Evolutionary conservation across 2,329 filamentous ascomycete species (phyloP).

Genomic region (Hysterium pulicare): DNA sequence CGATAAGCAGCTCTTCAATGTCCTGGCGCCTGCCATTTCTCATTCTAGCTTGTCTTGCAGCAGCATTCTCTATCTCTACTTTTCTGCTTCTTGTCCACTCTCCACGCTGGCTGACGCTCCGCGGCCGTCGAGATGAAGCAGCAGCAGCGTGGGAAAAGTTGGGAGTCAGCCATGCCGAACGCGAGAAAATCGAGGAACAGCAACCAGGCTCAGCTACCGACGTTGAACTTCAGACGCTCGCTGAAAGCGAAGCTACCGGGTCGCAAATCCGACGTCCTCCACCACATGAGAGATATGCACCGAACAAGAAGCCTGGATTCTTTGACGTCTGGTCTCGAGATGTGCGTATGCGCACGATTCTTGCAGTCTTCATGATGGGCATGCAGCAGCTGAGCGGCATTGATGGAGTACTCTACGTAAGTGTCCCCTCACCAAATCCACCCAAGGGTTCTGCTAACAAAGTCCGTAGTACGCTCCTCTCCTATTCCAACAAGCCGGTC

Average conservation of each 20-base stretch:
- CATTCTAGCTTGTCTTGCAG: conserved; percentile 37
- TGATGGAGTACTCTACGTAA: conserved; percentile 59
- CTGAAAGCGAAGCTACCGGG: conserved; percentile 19
- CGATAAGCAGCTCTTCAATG: conserved; percentile 42
- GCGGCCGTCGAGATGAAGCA: conserved; percentile 49
- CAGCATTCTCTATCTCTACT: conserved; percentile 38
- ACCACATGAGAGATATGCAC: not conserved
- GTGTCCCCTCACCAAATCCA: conserved; percentile 16
- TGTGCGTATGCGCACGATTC: conserved; percentile 43
- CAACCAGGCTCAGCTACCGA: conserved; percentile 19
- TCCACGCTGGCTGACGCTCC: conserved; percentile 55
- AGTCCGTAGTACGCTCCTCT: conserved; percentile 58
- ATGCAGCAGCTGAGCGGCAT: conserved; percentile 62
- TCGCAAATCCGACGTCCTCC: not conserved
- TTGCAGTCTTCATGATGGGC: conserved; percentile 57
- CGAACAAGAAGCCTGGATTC: not conserved
- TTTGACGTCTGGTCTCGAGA: not conserved
- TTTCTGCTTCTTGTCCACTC: conserved; percentile 52
- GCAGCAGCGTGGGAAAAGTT: conserved; percentile 12
- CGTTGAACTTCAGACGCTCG: conserved; percentile 7
- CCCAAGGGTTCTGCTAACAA: conserved; percentile 23
- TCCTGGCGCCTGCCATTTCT: conserved; percentile 58
- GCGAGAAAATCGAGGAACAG: conserved; percentile 48
- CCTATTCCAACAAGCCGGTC: conserved; percentile 58
- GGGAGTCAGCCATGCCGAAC: conserved; percentile 39